Conservation (phyloP, 176 grass and related monocot species). For the Eremochloa ophiuroides region DNA sequence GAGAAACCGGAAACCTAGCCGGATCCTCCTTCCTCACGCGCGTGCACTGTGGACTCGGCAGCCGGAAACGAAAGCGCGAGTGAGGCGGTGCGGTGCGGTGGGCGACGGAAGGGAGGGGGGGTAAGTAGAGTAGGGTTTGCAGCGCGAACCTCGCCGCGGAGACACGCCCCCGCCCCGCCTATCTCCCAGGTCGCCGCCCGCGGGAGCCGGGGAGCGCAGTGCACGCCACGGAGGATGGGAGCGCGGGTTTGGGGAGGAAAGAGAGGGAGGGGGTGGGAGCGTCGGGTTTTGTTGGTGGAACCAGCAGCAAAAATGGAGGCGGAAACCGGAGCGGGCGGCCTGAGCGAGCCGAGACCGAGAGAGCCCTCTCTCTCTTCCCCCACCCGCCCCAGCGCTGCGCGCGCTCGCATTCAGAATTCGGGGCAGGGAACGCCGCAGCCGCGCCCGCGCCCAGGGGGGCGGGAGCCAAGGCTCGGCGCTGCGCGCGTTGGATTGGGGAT, state of each 20-base stretch:
- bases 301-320: constrained; percentile 17
- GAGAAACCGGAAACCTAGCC: background rate
- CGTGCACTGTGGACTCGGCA: background rate
- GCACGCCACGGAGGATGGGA: background rate
- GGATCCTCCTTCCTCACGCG: background rate
- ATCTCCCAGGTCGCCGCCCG: background rate
- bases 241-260: background rate
- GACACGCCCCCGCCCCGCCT: constrained; percentile 1
- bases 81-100: background rate
- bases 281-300: background rate
- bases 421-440: background rate
- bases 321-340: background rate
- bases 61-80: background rate
- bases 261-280: background rate
- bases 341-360: background rate
- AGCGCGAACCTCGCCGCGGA: constrained; percentile 29
- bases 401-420: constrained; percentile 42
- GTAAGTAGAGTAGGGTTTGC: background rate
- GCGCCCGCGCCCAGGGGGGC: background rate
- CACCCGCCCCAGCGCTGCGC: background rate
- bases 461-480: background rate
- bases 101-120: background rate
- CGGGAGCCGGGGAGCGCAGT: background rate
- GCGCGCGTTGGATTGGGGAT: background rate
- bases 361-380: too few relatives aligned